Evolutionary conservation across 352 stramenopile species (phyloP), one percentile per base, ranked within the genome.

Genomic region (Globisporangium recalcitrans): DNA sequence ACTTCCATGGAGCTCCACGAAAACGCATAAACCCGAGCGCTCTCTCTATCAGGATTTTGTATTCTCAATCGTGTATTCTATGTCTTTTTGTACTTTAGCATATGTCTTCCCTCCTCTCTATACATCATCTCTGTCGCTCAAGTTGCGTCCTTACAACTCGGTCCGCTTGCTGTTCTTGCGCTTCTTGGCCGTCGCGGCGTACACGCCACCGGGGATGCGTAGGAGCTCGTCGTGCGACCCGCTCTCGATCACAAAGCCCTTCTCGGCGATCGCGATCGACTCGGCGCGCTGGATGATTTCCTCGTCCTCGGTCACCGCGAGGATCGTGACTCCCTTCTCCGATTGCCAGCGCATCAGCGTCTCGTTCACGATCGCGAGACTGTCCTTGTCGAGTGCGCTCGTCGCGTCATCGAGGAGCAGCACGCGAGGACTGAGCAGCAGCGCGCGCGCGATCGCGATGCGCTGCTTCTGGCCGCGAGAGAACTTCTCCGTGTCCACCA

Each of bases 141-240:
- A 38, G 32, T 14, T 11, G 32, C 32, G 11, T 38, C 14, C 32
- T n/a, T 54, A 54, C 47, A 54, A 21, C 47, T 54, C 47, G 24
- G 47, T 54, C n/a, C 26, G 26, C 22, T 26, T 26, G 47, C 47
- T 26, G 24, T 22, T 54, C 47, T 54, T 54, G 47, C 47, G 47
- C 3, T 54, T 54, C 22, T 54, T 54, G 2, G 21, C 9, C 22
- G 47, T 54, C 1, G 32, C 10, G 32, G 47, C 47, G 59, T 89
- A 89, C 21, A 77, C 67, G 10, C 80, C 77, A 34, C 72, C 54
- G 0, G 64, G 14, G 9, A 82, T 70, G 13, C 47, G 16, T 52
- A 98, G 21, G 16, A 99, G 75, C 51, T 98, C 84, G 8, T 91
- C 74, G 68, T 99, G 96, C 9, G 85, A 96, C 7, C 96, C 97